Base-by-base conservation (phyloP, 805 yeast genomes). In the Cyberlindnera euphorbiae region DNA sequence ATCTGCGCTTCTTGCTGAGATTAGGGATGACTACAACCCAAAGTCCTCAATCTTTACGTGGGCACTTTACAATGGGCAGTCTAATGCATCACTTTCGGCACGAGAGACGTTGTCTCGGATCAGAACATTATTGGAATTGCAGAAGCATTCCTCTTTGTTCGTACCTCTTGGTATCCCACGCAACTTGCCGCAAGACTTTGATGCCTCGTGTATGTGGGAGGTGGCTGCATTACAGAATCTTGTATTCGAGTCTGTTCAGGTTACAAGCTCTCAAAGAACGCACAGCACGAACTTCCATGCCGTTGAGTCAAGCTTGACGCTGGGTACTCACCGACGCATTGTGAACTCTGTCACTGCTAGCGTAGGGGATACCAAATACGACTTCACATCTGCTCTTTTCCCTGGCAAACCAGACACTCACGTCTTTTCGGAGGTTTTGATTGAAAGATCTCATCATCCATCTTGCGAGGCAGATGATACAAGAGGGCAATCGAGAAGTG, bases 1-100 rank as follows among this genome's bases (percentile, higher is more conserved):
- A 5, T 55, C 61, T 27, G 66, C 67, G 30, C 46, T 78, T 43
- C 39, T 88, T 17, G 49, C 60, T n/a, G 71, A 67, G 7, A 33
- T 88, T 14, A 66, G 74, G 37, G 96, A 89, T 53, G 94, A 85
- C 49, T 80, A 73, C 47, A 63, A 79, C 12, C 70, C 79, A 2
- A 77, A 76, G 49, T 52, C 58, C 2, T 49, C 66, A 3, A 42
- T 70, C 1, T 63, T 70, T 27, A 62, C 71, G 2, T 77, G 80
- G 77, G 74, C 69, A 0, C 46, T 67, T 16, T 60, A 56, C 36
- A 51, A 57, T 30, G 50, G 53, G 10, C 58, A 55, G 9, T 19
- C 38, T 3, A 24, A 25, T 2, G n/a, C 23, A 24, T 42, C 39
- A 30, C 38, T 45, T 33, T 39, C 45, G 2, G 34, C 41, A 15